A percentile compares a stretch with the other conserved stretches of the same genome.
These are phyloP conservation scores for Agarophyton chilense DNA, from an alignment of 23 red algal species.

Conservation along the genomic window DNA sequence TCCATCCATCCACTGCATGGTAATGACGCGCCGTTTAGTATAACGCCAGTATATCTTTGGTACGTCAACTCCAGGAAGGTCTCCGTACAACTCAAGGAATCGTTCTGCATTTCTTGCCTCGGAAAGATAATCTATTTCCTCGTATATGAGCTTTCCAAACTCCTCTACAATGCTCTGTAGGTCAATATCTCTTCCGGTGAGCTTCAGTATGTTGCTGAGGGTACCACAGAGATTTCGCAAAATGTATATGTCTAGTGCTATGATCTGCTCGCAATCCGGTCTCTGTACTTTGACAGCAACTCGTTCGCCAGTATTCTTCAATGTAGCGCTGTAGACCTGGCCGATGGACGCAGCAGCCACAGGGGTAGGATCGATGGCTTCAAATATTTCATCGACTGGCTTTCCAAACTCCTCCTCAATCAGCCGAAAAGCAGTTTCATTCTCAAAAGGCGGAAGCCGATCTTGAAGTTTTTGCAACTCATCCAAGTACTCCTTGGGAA, in stretches of 20 bases:
- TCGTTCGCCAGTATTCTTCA: constrained; percentile 77
- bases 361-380: constrained; percentile 90
- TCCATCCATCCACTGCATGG: constrained; percentile 98
- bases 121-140: constrained; percentile 98
- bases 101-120: constrained; percentile 93
- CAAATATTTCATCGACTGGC: constrained; percentile 83
- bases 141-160: constrained; percentile 99
- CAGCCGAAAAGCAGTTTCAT: constrained; percentile 85
- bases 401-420: constrained; percentile 92
- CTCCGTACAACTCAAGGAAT: constrained; percentile 88
- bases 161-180: constrained; percentile 94
- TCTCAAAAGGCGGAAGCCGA: constrained; percentile 91
- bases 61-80: constrained; percentile 80
- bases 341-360: constrained; percentile 98
- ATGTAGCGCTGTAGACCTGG: constrained; percentile 90
- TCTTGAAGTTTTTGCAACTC: constrained; percentile 99
- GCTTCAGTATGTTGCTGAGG: constrained; percentile 73
- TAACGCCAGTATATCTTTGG: constrained; percentile 93
- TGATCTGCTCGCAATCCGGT: constrained; percentile 96
- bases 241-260: constrained; percentile 97
- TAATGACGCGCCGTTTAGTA: constrained; percentile 85
- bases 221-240: constrained; percentile 88
- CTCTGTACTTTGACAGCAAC: constrained; percentile 97
- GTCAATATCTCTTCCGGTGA: constrained; percentile 90
- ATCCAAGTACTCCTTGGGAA: constrained; percentile 95